Percentiles rank a stretch among this genome's conserved stretches.
Evolutionary conservation across 139 green algal species (phyloP).

Genomic region (Tetradesmus lagerheimii): DNA sequence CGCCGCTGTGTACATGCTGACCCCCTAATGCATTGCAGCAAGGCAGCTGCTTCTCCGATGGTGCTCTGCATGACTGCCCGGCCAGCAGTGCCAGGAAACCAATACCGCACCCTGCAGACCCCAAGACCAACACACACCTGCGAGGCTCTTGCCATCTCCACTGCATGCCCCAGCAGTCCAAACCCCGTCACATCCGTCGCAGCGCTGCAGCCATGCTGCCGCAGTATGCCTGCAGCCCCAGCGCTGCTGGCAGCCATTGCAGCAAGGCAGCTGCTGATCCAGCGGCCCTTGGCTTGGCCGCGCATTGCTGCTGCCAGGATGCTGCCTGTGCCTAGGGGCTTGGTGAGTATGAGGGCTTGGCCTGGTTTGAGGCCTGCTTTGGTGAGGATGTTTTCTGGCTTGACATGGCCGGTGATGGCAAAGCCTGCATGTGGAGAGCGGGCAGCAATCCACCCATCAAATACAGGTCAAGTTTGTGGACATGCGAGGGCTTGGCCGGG

Average conservation of each 20-base stretch:
- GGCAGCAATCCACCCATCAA: too few species aligned
- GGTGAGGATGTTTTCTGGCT: conserved; percentile 59
- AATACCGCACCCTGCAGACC: background rate
- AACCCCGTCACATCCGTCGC: conserved; percentile 97
- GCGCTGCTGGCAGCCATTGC: conserved; percentile 59
- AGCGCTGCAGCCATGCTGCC: conserved; percentile 63
- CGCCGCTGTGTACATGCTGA: too few species aligned
- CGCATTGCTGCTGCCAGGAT: conserved; percentile 85
- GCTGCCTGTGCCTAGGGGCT: conserved; percentile 85
- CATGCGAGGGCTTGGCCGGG: too few species aligned
- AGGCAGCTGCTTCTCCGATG: background rate
- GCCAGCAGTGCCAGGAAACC: background rate
- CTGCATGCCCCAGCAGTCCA: conserved; percentile 87
- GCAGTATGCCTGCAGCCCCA: conserved; percentile 63
- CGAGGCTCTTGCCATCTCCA: conserved; percentile 78
- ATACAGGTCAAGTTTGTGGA: too few species aligned
- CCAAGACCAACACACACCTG: conserved; percentile 48
- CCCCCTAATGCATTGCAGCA: background rate
- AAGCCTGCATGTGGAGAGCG: background rate
- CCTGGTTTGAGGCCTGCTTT: conserved; percentile 76
- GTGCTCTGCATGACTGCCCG: too few species aligned
- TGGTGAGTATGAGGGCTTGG: conserved; percentile 91
- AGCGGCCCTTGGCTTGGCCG: conserved; percentile 65
- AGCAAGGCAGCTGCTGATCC: conserved; percentile 57
- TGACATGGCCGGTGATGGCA: conserved; percentile 66